Evolutionary conservation across 2,329 filamentous ascomycete species (phyloP).

Genomic region (Pezicula rhizophila): DNA sequence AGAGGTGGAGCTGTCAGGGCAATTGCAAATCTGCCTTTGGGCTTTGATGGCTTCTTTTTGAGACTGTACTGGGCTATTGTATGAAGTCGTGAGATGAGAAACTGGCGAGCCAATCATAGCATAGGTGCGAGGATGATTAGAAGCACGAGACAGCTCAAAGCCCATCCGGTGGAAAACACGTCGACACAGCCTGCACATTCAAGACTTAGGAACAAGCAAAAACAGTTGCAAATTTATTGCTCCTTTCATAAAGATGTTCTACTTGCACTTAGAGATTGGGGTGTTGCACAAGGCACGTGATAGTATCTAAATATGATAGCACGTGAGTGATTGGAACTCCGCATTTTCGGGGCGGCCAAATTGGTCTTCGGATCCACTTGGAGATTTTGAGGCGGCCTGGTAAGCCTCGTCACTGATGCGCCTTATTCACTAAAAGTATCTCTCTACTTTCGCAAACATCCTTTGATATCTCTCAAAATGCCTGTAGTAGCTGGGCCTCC

Average conservation of each 20-base stretch:
- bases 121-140: neutral
- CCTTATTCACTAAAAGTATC: neutral
- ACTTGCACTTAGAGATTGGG: no score
- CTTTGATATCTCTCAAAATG: constrained; percentile 14
- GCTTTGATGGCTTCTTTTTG: neutral
- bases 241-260: no score
- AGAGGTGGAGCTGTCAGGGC: neutral
- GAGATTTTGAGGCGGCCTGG: no score
- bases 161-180: neutral
- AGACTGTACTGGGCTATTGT: neutral
- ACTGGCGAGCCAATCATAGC: neutral
- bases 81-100: constrained; percentile 1
- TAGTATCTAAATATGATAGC: neutral
- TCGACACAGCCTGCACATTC: neutral
- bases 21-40: neutral
- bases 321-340: neutral
- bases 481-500: constrained; percentile 44
- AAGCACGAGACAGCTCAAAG: neutral
- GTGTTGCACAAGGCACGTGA: no score
- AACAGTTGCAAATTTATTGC: neutral
- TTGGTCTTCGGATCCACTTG: neutral
- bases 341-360: neutral
- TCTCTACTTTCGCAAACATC: constrained; percentile 11
- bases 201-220: neutral
- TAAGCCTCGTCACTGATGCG: neutral